Percentiles rank a stretch among this genome's conserved stretches.
Conservation (phyloP, 129 eudicot species). For the Rutidosis leptorrhynchoides region DNA sequence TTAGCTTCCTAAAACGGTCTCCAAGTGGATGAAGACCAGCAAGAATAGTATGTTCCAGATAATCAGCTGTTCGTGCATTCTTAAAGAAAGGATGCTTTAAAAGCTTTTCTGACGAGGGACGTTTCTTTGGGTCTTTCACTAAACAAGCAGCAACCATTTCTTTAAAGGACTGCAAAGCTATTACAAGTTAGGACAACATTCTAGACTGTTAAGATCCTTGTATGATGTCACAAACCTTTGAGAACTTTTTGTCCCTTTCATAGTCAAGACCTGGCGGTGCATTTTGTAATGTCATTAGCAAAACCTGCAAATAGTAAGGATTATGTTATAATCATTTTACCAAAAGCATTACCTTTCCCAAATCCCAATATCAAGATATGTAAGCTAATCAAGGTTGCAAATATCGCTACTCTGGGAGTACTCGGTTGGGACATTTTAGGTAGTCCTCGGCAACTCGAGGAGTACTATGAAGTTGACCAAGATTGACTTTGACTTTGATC, state of each 20-base stretch:
- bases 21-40: conserved; percentile 72
- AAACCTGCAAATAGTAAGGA: conserved; percentile 51
- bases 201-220: conserved; percentile 15
- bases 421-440: too few species aligned
- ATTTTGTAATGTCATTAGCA: conserved; percentile 91
- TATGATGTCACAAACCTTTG: conserved; percentile 58
- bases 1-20: conserved; percentile 78
- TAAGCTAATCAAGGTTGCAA: too few species aligned
- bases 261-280: conserved; percentile 99
- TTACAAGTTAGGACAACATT: conserved; percentile 31
- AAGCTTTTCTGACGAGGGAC: conserved; percentile 91
- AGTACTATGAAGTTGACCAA: too few species aligned
- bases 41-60: conserved; percentile 58
- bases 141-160: conserved; percentile 96
- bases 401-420: too few species aligned
- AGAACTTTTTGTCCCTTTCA: conserved; percentile 90
- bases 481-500: too few species aligned
- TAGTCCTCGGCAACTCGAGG: too few species aligned
- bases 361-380: background rate
- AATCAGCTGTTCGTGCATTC: conserved; percentile 67
- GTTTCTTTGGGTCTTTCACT: conserved; percentile 95
- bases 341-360: background rate
- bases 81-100: conserved; percentile 87
- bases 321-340: conserved; percentile 2
- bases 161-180: conserved; percentile 70